Percentiles rank a stretch among this genome's conserved stretches.
These are phyloP conservation scores for Kuraishia hungarica DNA, from an alignment of 805 yeast genomes.

Conservation along the genomic window DNA sequence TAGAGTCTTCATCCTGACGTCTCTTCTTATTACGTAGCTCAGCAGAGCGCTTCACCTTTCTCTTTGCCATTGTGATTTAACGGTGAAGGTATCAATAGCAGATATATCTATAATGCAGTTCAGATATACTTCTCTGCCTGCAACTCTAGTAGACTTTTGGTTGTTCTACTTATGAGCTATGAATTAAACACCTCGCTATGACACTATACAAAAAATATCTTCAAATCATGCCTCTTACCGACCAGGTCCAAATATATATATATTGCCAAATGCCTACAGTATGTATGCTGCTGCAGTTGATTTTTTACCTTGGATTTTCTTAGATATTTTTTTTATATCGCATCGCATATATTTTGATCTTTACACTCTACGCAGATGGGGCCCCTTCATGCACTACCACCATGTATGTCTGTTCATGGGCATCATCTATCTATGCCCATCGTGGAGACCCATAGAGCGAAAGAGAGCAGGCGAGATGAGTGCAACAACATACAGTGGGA, in stretches of 20 bases:
- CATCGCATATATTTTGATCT: not conserved
- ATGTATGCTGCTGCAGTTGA: not conserved
- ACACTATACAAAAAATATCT: too few relatives aligned
- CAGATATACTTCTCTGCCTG: too few relatives aligned
- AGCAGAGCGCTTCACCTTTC: slow-evolving; percentile 25
- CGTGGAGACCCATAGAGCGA: not conserved
- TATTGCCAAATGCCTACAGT: not conserved
- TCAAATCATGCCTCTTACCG: too few relatives aligned
- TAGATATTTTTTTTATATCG: not conserved
- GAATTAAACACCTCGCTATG: too few relatives aligned
- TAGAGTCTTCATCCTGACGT: slow-evolving; percentile 34
- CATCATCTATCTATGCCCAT: too few relatives aligned
- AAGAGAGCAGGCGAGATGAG: not conserved
- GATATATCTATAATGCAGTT: too few relatives aligned
- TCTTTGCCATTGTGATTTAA: slow-evolving; percentile 23
- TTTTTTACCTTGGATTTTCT: not conserved
- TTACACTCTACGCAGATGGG: not conserved
- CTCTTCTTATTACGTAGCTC: slow-evolving; percentile 25
- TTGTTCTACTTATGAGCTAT: too few relatives aligned
- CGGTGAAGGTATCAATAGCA: too few relatives aligned
- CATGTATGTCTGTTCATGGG: not conserved
- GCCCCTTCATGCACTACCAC: not conserved
- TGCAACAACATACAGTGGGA: too few relatives aligned
- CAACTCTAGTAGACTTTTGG: too few relatives aligned
- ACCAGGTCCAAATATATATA: too few relatives aligned